These are phyloP conservation scores for Populus hybrid DNA, from an alignment of 441 rosid genomes.

Conservation along the genomic window DNA sequence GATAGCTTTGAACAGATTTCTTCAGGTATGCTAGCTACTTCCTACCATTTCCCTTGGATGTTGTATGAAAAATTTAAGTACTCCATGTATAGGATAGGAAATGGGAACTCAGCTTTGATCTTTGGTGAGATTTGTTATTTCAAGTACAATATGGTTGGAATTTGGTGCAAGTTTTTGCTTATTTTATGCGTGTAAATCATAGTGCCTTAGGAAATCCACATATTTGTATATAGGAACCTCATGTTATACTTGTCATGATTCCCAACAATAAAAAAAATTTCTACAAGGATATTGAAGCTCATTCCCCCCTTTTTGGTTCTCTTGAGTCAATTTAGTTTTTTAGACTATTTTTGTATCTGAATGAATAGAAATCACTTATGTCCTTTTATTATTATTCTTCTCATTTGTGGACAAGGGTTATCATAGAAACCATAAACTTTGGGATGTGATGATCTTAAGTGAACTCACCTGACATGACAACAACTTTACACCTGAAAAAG, in stretches of 20 bases:
- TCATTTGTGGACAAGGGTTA: background rate
- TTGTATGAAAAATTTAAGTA: background rate
- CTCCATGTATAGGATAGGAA: background rate
- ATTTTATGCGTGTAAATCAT: too few species aligned
- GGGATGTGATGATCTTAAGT: background rate
- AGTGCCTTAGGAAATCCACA: too few species aligned
- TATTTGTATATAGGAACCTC: too few species aligned
- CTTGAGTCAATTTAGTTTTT: background rate
- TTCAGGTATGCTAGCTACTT: slow-evolving; percentile 53
- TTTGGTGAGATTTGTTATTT: too few species aligned
- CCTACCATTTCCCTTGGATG: background rate
- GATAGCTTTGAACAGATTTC: slow-evolving; percentile 89
- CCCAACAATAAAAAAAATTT: too few species aligned
- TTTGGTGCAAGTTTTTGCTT: too few species aligned
- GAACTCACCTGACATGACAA: background rate
- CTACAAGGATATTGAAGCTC: too few species aligned
- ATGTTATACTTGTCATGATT: too few species aligned
- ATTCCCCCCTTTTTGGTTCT: too few species aligned
- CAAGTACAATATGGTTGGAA: too few species aligned
- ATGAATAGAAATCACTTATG: background rate
- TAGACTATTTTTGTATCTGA: background rate
- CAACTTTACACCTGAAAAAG: too few species aligned
- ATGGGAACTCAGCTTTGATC: too few species aligned
- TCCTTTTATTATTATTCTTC: background rate
- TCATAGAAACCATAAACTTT: background rate